Evolutionary conservation across 2,329 filamentous ascomycete genomes (phyloP).

Genomic region (Lizonia empirigonia): DNA sequence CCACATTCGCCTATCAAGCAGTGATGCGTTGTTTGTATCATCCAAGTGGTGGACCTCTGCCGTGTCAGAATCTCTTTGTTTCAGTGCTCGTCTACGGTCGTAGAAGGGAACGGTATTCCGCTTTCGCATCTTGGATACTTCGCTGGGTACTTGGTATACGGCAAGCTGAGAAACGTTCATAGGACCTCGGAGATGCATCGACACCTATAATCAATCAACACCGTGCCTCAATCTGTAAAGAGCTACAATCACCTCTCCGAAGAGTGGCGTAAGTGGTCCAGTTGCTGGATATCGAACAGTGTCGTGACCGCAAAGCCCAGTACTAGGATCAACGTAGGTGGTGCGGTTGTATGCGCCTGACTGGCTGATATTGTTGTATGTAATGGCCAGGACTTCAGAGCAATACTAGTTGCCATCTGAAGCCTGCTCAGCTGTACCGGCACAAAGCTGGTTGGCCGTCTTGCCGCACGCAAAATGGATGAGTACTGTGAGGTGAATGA

Average conservation of each 20-base stretch:
- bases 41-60: neutral
- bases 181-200: slow-evolving; percentile 74
- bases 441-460: slow-evolving; percentile 42
- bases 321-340: slow-evolving; percentile 62
- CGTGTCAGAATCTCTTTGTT: neutral
- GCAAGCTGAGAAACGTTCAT: slow-evolving; percentile 70
- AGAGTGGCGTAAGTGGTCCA: slow-evolving; percentile 69
- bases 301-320: slow-evolving; percentile 61
- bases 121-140: slow-evolving; percentile 23
- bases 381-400: slow-evolving; percentile 67
- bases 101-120: slow-evolving; percentile 28
- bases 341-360: slow-evolving; percentile 69
- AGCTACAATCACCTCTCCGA: slow-evolving; percentile 65
- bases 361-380: slow-evolving; percentile 67
- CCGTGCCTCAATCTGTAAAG: neutral
- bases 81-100: slow-evolving; percentile 19
- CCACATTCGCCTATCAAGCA: slow-evolving; percentile 7
- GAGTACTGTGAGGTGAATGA: slow-evolving; percentile 21
- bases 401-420: slow-evolving; percentile 69
- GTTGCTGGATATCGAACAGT: slow-evolving; percentile 62
- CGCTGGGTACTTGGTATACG: slow-evolving; percentile 62
- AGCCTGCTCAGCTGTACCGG: slow-evolving; percentile 35
- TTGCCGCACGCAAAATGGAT: slow-evolving; percentile 26
- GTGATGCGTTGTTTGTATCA: neutral
- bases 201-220: slow-evolving; percentile 61